Evolutionary conservation across 257 asterid genomes (phyloP), one percentile per base, ranked within the genome.

Genomic region (Fraxinus cuspidata): DNA sequence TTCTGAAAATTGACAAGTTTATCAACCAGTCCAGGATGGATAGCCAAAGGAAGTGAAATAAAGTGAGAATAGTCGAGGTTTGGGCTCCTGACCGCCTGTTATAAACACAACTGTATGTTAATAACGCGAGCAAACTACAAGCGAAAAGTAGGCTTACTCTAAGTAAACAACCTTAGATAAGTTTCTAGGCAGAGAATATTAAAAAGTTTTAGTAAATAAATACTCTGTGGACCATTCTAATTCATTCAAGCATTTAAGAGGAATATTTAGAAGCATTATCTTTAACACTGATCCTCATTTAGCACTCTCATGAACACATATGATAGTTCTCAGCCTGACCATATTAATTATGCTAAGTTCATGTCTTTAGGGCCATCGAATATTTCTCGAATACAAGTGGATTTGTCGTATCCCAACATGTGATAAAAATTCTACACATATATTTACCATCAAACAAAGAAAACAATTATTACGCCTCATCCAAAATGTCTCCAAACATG

Each of bases 21-120:
- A 81, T 89, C 89, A 47, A 93, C 94, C 84, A 95, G 87, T 81
- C 85, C 92, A 73, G 94, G 91, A 80, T 95, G 88, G 78, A 86
- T 78, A 74, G 99, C 97, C 92, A 95, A 82, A 69, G 99, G 99
- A 86, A 95, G 98, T 35, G 99, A 95, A 71, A 95, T 89, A 74
- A 95, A 95, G 94, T 95, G 98, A 79, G 99, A 91, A 84, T 91
- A 95, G 82, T 93, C 98, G 25, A 93, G 83, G 66, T 75, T 81
- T 79, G 88, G 90, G 86, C 98, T 89, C 79, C 89, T 88, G 40
- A 89, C 91, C 58, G 85, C 90, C 99, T 95, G 96, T 83, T 72
- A 81, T 81, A 80, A 75, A 67, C 74, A 71, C 64, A 84, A 72
- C 58, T 27, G 80, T 35, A 72, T 38, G 70, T 63, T 25, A 70